Evolutionary conservation across 2,329 filamentous ascomycete species (phyloP).

Genomic region (Lecanosticta acicola): DNA sequence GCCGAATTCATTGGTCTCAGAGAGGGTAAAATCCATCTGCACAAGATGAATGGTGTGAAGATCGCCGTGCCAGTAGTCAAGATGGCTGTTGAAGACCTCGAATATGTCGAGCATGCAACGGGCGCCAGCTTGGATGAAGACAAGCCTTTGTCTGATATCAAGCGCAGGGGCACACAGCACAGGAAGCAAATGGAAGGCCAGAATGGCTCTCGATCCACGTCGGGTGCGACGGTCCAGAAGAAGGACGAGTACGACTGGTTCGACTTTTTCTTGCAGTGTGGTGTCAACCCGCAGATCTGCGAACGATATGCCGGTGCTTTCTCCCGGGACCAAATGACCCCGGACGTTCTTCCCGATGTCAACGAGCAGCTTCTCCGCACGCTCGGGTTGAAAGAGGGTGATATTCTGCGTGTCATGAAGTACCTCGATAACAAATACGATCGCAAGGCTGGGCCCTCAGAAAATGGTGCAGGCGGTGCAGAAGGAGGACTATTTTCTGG

Average conservation of each 20-base stretch:
- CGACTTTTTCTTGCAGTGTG: conserved; percentile 91
- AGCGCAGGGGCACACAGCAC: conserved; percentile 45
- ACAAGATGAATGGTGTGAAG: conserved; percentile 97
- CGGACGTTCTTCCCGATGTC: conserved; percentile 85
- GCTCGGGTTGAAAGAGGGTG: conserved; percentile 88
- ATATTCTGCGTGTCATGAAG: conserved; percentile 94
- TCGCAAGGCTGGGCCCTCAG: conserved; percentile 51
- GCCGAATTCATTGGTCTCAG: conserved; percentile 92
- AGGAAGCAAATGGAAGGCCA: conserved; percentile 43
- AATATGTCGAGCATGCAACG: conserved; percentile 86
- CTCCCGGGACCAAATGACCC: conserved; percentile 87
- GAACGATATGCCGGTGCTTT: conserved; percentile 92
- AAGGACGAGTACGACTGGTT: conserved; percentile 95
- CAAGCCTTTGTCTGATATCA: conserved; percentile 82
- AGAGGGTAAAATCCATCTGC: conserved; percentile 94
- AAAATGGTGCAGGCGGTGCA: conserved; percentile 58
- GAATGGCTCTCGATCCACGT: conserved; percentile 30
- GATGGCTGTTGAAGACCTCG: conserved; percentile 91
- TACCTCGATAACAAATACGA: conserved; percentile 74
- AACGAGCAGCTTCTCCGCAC: conserved; percentile 76
- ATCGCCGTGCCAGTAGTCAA: conserved; percentile 93
- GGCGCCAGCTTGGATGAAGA: conserved; percentile 85
- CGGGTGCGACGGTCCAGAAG: conserved; percentile 60
- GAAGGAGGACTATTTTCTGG: conserved; percentile 78
- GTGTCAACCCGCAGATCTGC: conserved; percentile 86